These are phyloP conservation scores for Kwoniella dendrophila DNA, from an alignment of 768 basidiomycete genomes.

Conservation along the genomic window DNA sequence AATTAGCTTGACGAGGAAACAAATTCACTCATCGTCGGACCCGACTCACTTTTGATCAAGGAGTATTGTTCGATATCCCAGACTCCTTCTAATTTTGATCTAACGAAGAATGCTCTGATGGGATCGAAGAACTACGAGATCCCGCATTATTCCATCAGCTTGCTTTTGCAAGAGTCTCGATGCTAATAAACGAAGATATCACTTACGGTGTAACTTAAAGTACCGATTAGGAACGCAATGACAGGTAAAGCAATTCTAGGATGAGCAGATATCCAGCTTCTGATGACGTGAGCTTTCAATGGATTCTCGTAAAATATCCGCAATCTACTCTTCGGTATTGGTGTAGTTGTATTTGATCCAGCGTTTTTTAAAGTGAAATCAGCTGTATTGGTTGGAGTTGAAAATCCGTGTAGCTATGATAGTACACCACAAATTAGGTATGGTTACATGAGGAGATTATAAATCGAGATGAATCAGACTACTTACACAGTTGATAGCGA, in stretches of 20 bases:
- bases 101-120: conserved; percentile 77
- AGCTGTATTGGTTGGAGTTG: conserved; percentile 55
- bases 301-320: conserved; percentile 53
- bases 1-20: background rate
- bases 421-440: background rate
- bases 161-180: too few relatives aligned
- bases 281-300: conserved; percentile 53
- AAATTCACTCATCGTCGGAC: background rate
- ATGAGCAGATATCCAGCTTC: conserved; percentile 55
- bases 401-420: conserved; percentile 50
- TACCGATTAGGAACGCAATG: conserved; percentile 83
- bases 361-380: conserved; percentile 46
- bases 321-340: conserved; percentile 46
- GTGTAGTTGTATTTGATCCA: conserved; percentile 19
- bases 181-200: background rate
- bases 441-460: background rate
- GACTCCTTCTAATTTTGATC: conserved; percentile 78
- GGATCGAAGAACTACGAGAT: conserved; percentile 96
- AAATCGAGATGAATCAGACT: too few relatives aligned
- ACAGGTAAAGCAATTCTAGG: conserved; percentile 55
- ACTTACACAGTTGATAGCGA: conserved; percentile 74
- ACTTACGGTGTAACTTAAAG: conserved; percentile 80
- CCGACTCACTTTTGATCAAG: conserved; percentile 66
- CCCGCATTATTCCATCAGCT: too few relatives aligned
- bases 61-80: conserved; percentile 74